A percentile compares a stretch with the other conserved stretches of the same genome.
Evolutionary conservation across 139 green algal species (phyloP).

Genomic region (Chlamydomonas incerta): DNA sequence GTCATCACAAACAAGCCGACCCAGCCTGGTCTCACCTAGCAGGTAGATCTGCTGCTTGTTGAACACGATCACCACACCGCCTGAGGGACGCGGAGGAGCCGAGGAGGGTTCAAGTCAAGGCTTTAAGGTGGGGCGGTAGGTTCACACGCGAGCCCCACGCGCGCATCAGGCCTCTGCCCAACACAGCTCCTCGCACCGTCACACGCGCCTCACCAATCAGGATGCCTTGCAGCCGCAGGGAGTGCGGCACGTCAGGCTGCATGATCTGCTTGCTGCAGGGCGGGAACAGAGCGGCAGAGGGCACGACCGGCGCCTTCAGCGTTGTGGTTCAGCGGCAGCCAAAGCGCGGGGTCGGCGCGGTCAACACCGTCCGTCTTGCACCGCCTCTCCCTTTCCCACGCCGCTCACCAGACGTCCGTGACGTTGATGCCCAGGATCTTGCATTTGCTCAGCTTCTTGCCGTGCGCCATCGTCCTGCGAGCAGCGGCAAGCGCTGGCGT

Average conservation of each 20-base stretch:
- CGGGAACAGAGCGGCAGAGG: not conserved
- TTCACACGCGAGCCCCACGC: too few relatives aligned
- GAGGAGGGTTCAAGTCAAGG: too few relatives aligned
- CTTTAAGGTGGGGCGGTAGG: too few relatives aligned
- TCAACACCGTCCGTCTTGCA: too few relatives aligned
- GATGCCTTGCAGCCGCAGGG: conserved; percentile 80
- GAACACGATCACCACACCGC: conserved; percentile 79
- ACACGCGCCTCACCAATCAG: conserved; percentile 72
- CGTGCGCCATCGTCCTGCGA: conserved; percentile 79
- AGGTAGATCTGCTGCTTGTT: conserved; percentile 71
- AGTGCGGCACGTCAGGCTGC: conserved; percentile 81
- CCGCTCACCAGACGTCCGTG: conserved; percentile 71
- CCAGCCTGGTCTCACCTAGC: conserved; percentile 57
- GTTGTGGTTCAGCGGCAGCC: not conserved
- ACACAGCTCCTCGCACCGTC: too few relatives aligned
- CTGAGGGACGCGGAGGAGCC: conserved; percentile 21
- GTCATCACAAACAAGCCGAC: too few relatives aligned
- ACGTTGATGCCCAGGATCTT: conserved; percentile 78
- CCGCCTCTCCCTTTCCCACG: too few relatives aligned
- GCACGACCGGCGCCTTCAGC: too few relatives aligned
- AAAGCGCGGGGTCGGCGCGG: too few relatives aligned
- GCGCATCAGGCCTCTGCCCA: too few relatives aligned
- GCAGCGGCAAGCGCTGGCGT: too few relatives aligned
- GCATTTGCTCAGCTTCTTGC: conserved; percentile 74
- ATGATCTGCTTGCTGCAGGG: conserved; percentile 62